These are phyloP conservation scores for Coniella vitis DNA, from an alignment of 2,329 filamentous ascomycete species.

Conservation along the genomic window DNA sequence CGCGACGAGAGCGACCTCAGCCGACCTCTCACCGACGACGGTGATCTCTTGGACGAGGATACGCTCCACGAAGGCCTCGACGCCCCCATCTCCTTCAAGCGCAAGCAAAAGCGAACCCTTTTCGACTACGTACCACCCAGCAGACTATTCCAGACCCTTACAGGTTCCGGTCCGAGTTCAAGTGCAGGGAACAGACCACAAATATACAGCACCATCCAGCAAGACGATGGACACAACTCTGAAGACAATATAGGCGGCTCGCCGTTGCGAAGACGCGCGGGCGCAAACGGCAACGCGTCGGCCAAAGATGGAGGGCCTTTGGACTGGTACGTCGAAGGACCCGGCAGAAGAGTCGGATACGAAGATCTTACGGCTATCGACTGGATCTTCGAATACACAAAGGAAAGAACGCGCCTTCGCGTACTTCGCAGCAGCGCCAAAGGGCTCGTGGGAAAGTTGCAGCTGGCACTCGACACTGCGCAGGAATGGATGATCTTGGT, in stretches of 20 bases:
- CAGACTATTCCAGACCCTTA: slow-evolving; percentile 43
- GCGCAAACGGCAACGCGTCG: slow-evolving; percentile 9
- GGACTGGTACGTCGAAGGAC: slow-evolving; percentile 89
- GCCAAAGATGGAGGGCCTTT: slow-evolving; percentile 42
- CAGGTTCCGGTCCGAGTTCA: slow-evolving; percentile 22
- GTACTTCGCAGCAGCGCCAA: slow-evolving; percentile 62
- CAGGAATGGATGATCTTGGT: slow-evolving; percentile 90
- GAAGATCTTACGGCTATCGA: slow-evolving; percentile 96
- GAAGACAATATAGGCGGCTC: slow-evolving; percentile 6
- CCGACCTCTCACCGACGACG: slow-evolving; percentile 23
- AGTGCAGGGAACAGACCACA: slow-evolving; percentile 1
- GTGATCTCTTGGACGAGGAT: slow-evolving; percentile 45
- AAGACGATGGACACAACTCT: neutral
- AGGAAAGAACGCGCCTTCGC: slow-evolving; percentile 84
- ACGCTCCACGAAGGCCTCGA: slow-evolving; percentile 44
- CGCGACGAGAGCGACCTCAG: slow-evolving; percentile 42
- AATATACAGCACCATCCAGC: slow-evolving; percentile 4
- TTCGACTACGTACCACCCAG: slow-evolving; percentile 35
- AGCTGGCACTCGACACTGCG: slow-evolving; percentile 71
- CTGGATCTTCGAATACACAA: slow-evolving; percentile 99
- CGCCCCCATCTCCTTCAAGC: slow-evolving; percentile 63
- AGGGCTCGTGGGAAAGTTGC: slow-evolving; percentile 66
- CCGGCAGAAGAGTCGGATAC: slow-evolving; percentile 84
- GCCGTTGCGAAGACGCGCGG: slow-evolving; percentile 7
- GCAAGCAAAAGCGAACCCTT: slow-evolving; percentile 49